Conservation (phyloP, 2,329 filamentous ascomycete species). For the Boeremia exigua region DNA sequence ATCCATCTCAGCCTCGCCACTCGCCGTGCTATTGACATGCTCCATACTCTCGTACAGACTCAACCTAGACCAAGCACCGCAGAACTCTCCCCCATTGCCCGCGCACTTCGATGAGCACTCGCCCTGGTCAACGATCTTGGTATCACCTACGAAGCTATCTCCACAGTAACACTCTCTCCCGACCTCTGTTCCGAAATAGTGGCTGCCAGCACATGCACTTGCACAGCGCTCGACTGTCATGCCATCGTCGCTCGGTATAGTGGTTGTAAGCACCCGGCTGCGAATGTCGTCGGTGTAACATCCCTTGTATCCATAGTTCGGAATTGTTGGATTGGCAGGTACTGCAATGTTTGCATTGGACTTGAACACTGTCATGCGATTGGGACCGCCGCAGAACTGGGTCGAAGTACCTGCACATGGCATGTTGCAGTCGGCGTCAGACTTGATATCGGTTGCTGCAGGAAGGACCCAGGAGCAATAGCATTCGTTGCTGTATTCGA, state of each 20-base stretch:
- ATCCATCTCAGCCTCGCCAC: slow-evolving; percentile 5
- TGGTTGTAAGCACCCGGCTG: slow-evolving; percentile 20
- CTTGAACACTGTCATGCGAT: slow-evolving; percentile 29
- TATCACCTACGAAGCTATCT: slow-evolving; percentile 13
- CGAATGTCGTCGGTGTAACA: slow-evolving; percentile 28
- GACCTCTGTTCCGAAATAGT: slow-evolving; percentile 26
- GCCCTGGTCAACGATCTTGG: slow-evolving; percentile 16
- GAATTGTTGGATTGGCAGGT: slow-evolving; percentile 19
- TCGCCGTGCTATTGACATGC: slow-evolving; percentile 14
- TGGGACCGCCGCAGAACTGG: slow-evolving; percentile 23
- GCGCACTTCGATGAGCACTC: slow-evolving; percentile 27
- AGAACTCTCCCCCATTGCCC: slow-evolving; percentile 24
- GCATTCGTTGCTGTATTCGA: slow-evolving; percentile 35
- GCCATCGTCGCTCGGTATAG: background rate
- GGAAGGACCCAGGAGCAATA: slow-evolving; percentile 50
- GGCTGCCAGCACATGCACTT: slow-evolving; percentile 9
- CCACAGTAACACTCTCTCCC: slow-evolving; percentile 31
- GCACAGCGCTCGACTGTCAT: slow-evolving; percentile 28
- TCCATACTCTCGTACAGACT: slow-evolving; percentile 46
- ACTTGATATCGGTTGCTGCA: slow-evolving; percentile 18
- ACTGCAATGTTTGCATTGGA: slow-evolving; percentile 6
- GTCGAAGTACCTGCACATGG: slow-evolving; percentile 23
- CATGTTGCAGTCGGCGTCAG: slow-evolving; percentile 27
- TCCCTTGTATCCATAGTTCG: slow-evolving; percentile 29
- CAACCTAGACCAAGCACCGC: slow-evolving; percentile 27